Evolutionary conservation across 192 early-diverging fungal species (phyloP).

Genomic region (Martensiomyces pterosporus): DNA sequence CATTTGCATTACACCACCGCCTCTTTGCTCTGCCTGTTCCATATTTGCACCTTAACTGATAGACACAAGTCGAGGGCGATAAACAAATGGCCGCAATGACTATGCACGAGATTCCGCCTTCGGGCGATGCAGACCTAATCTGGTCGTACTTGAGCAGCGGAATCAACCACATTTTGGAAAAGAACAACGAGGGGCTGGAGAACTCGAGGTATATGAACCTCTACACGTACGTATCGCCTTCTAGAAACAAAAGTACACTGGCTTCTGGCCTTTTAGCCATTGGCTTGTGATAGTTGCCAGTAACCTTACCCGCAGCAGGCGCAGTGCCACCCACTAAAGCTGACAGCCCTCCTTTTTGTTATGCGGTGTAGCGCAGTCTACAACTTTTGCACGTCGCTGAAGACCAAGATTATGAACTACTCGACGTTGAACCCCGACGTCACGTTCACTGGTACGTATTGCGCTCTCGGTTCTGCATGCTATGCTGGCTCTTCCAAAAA

Average conservation of each 20-base stretch:
- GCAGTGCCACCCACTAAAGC: neutral
- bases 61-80: too few species aligned
- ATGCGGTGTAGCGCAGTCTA: conserved; percentile 40
- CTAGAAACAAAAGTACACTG: too few species aligned
- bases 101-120: conserved; percentile 9
- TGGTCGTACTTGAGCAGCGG: conserved; percentile 75
- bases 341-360: neutral
- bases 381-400: conserved; percentile 47
- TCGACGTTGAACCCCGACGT: neutral
- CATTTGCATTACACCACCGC: too few species aligned
- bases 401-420: conserved; percentile 15
- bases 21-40: too few species aligned
- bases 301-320: too few species aligned
- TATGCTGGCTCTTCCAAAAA: too few species aligned
- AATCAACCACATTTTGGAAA: conserved; percentile 75
- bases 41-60: neutral
- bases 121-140: conserved; percentile 51
- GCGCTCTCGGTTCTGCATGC: too few species aligned
- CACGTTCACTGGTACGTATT: too few species aligned
- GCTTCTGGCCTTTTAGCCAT: too few species aligned
- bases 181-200: conserved; percentile 68
- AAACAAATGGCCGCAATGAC: conserved; percentile 46
- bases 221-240: conserved; percentile 71
- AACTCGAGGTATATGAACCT: conserved; percentile 68
- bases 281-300: too few species aligned